phyloP scores from a whole-genome alignment of 768 basidiomycete species.

The Amanita pallidorosea region DNA sequence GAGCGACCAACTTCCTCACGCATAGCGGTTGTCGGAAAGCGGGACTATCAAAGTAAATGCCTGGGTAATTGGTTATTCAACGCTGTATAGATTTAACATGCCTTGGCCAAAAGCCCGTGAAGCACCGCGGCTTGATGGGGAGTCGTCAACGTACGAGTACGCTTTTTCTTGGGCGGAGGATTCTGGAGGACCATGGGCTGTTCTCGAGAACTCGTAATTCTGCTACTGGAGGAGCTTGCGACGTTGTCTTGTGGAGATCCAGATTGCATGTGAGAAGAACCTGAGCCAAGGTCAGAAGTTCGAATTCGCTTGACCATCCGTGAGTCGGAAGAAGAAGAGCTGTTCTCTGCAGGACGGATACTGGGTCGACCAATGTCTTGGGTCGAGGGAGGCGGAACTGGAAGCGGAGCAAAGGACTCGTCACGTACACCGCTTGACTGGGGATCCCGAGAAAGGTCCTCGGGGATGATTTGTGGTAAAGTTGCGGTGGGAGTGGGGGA shows the following conservation, averaged over 20 bases:
- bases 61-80: background rate
- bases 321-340: conserved; percentile 16
- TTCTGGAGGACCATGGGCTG: conserved; percentile 33
- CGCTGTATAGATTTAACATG: conserved; percentile 20
- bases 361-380: conserved; percentile 10
- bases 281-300: conserved; percentile 17
- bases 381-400: background rate
- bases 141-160: conserved; percentile 77
- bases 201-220: conserved; percentile 39
- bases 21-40: conserved; percentile 81
- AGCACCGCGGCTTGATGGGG: conserved; percentile 85
- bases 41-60: conserved; percentile 43
- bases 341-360: conserved; percentile 16
- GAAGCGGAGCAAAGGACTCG: background rate
- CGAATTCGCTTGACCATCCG: conserved; percentile 36
- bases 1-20: conserved; percentile 80
- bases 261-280: conserved; percentile 13
- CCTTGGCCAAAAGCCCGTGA: conserved; percentile 79
- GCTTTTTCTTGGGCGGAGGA: conserved; percentile 63
- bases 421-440: background rate
- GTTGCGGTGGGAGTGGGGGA: conserved; percentile 20
- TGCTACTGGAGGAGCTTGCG: conserved; percentile 22
- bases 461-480: background rate
- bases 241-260: background rate
- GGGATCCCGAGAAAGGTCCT: conserved; percentile 2